Conservation (phyloP, 2,329 filamentous ascomycete genomes). For the Colletotrichum sp. region DNA sequence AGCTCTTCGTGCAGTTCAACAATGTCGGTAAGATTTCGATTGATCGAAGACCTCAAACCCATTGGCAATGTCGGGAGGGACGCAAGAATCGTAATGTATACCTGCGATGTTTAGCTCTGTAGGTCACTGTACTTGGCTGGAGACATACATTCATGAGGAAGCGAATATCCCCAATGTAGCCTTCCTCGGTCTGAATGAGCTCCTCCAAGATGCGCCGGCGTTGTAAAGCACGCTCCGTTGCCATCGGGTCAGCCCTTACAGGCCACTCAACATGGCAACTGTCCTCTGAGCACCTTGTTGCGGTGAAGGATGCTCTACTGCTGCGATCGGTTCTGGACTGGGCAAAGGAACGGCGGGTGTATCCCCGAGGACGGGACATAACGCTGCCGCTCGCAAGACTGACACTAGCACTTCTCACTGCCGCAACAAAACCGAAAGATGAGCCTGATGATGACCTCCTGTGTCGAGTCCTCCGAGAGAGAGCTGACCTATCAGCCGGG, state of each 20-base stretch:
- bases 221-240: constrained; percentile 74
- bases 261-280: constrained; percentile 64
- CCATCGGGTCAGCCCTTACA: constrained; percentile 66
- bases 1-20: constrained; percentile 84
- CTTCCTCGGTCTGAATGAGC: constrained; percentile 83
- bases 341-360: constrained; percentile 54
- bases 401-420: constrained; percentile 79
- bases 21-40: constrained; percentile 80
- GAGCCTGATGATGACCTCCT: constrained; percentile 72
- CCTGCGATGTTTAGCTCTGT: constrained; percentile 46
- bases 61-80: constrained; percentile 70
- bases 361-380: constrained; percentile 62
- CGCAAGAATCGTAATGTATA: constrained; percentile 77
- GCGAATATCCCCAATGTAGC: constrained; percentile 86
- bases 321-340: constrained; percentile 67
- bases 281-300: constrained; percentile 68
- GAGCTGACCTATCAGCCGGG: constrained; percentile 25
- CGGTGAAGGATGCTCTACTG: constrained; percentile 64
- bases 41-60: constrained; percentile 73
- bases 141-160: constrained; percentile 80
- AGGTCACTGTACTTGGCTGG: not conserved
- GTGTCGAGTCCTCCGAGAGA: constrained; percentile 39
- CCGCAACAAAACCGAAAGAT: constrained; percentile 81
- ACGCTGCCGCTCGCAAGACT: constrained; percentile 78
- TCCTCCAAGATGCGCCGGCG: constrained; percentile 84